Percentiles rank a stretch among this genome's conserved stretches.
These are phyloP conservation scores for Mycena chlorophos DNA, from an alignment of 768 basidiomycete genomes.

Conservation along the genomic window DNA sequence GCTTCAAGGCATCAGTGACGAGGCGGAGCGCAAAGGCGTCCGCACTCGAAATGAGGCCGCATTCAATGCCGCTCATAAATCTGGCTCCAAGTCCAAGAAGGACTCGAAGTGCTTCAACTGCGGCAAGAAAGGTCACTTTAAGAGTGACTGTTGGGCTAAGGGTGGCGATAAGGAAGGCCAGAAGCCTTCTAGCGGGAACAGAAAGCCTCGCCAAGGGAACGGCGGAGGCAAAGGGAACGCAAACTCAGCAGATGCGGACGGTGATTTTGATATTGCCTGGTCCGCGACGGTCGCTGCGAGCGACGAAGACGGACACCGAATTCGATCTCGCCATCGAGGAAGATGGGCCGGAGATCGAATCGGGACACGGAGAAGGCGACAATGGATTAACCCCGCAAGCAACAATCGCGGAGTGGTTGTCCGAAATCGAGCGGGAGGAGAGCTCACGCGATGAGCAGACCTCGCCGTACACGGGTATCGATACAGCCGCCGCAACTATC, in stretches of 20 bases:
- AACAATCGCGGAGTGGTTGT: no score
- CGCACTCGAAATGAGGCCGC: not conserved
- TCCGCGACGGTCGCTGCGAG: no score
- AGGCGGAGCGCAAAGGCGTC: not conserved
- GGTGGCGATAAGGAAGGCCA: slow-evolving; percentile 41
- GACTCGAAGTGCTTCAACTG: slow-evolving; percentile 31
- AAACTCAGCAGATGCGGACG: not conserved
- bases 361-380: no score
- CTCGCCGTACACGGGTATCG: not conserved
- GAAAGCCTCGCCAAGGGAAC: not conserved
- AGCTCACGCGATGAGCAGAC: not conserved
- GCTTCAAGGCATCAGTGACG: not conserved
- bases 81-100: not conserved
- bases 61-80: no score
- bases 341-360: no score
- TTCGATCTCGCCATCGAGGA: no score
- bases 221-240: not conserved
- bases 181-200: slow-evolving; percentile 19
- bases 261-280: not conserved
- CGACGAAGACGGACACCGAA: no score
- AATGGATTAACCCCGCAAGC: no score
- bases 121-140: slow-evolving; percentile 28
- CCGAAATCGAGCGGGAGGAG: not conserved
- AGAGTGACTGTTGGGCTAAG: slow-evolving; percentile 35
- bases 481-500: not conserved